A percentile compares a stretch with the other conserved stretches of the same genome.
These are phyloP conservation scores for Epichloe elymi DNA, from an alignment of 2,329 filamentous ascomycete genomes.

Conservation along the genomic window DNA sequence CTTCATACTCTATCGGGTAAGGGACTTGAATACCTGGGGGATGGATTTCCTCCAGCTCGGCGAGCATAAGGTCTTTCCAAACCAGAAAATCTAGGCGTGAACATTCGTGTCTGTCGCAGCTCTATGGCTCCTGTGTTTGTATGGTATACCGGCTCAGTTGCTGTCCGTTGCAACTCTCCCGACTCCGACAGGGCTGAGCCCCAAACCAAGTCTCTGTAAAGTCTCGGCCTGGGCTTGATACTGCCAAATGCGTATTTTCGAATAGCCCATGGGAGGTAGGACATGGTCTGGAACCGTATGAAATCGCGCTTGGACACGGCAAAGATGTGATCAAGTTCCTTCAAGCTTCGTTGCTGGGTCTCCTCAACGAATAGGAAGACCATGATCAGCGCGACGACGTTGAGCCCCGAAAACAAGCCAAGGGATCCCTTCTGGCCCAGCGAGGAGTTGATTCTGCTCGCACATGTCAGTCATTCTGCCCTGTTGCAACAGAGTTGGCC, in stretches of 20 bases:
- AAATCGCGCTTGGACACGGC: constrained; percentile 25
- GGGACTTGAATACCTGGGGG: background rate
- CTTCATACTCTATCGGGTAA: background rate
- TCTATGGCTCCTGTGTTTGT: background rate
- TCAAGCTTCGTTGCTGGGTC: constrained; percentile 26
- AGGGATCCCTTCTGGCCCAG: constrained; percentile 22
- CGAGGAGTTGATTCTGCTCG: constrained; percentile 10
- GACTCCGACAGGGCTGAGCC: constrained; percentile 5
- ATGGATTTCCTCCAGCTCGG: constrained; percentile 2
- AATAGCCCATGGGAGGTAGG: constrained; percentile 24
- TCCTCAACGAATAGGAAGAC: constrained; percentile 32
- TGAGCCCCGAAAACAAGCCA: constrained; percentile 33
- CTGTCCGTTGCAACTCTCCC: constrained; percentile 1
- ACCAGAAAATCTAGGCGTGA: background rate
- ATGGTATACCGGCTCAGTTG: background rate
- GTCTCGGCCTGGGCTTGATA: constrained; percentile 13
- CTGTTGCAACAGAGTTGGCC: background rate
- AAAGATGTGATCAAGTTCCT: constrained; percentile 28
- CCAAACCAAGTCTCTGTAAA: constrained; percentile 23
- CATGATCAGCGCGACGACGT: constrained; percentile 30
- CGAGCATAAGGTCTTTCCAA: background rate
- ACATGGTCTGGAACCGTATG: constrained; percentile 20
- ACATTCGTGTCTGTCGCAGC: background rate
- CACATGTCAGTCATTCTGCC: background rate
- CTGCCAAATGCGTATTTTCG: constrained; percentile 13